These are phyloP conservation scores for Gaertneriomyces semiglobifer DNA, from an alignment of 192 early-diverging fungal species.

Conservation along the genomic window DNA sequence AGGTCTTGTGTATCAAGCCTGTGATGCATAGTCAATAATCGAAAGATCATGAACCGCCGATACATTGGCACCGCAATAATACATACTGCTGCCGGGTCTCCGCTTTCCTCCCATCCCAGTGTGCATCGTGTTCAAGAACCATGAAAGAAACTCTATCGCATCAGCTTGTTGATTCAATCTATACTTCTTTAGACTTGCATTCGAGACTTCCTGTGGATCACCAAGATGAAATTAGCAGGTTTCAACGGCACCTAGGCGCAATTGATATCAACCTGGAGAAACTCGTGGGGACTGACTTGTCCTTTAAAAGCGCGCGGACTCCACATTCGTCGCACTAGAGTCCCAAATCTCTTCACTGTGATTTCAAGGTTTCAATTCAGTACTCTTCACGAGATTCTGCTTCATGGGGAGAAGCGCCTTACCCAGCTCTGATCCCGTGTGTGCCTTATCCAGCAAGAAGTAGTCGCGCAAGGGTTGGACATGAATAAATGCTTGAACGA, in stretches of 20 bases:
- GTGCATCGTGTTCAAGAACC: conserved; percentile 92
- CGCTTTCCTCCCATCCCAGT: conserved; percentile 75
- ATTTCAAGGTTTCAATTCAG: no score
- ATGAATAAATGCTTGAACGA: conserved; percentile 84
- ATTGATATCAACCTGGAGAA: conserved; percentile 65
- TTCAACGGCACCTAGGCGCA: background rate
- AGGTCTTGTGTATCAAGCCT: conserved; percentile 70
- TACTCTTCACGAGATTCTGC: no score
- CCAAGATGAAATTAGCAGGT: background rate
- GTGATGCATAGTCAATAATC: background rate
- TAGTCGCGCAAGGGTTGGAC: conserved; percentile 80
- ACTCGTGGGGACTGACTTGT: conserved; percentile 93
- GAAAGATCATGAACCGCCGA: background rate
- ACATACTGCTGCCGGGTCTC: conserved; percentile 62
- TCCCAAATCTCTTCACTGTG: conserved; percentile 69
- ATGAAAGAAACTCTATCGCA: conserved; percentile 81
- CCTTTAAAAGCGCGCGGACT: conserved; percentile 87
- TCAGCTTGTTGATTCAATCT: conserved; percentile 76
- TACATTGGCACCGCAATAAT: background rate
- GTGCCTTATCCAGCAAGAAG: conserved; percentile 63
- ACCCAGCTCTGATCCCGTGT: conserved; percentile 38
- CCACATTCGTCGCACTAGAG: conserved; percentile 87
- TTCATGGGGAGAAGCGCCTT: background rate
- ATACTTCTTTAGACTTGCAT: conserved; percentile 75
- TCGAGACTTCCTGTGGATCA: conserved; percentile 66